Evolutionary conservation across 768 basidiomycete genomes (phyloP).

Genomic region (Leucosporidium yakuticum): DNA sequence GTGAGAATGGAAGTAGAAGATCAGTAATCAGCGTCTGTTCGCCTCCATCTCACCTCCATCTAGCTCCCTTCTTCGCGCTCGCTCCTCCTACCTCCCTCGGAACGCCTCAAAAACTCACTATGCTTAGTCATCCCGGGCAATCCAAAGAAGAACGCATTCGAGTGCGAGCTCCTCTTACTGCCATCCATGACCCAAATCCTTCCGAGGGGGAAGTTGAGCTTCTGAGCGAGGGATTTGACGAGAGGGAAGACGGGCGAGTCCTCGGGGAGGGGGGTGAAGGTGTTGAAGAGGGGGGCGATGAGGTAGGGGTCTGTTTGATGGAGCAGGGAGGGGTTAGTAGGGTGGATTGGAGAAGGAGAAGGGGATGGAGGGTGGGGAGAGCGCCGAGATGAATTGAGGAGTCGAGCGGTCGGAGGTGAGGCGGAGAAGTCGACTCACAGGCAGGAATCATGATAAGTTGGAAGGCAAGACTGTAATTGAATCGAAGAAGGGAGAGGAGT

Average conservation of each 20-base stretch:
- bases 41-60: too few relatives aligned
- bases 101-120: slow-evolving; percentile 48
- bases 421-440: too few relatives aligned
- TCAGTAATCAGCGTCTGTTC: background rate
- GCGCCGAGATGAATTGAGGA: slow-evolving; percentile 22
- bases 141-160: slow-evolving; percentile 82
- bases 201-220: slow-evolving; percentile 86
- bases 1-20: background rate
- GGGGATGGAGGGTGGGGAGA: slow-evolving; percentile 42
- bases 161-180: slow-evolving; percentile 58
- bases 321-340: slow-evolving; percentile 44
- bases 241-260: slow-evolving; percentile 50
- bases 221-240: slow-evolving; percentile 65
- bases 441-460: slow-evolving; percentile 59
- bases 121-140: slow-evolving; percentile 62
- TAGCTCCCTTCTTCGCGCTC: background rate
- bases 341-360: slow-evolving; percentile 45
- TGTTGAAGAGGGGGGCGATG: slow-evolving; percentile 97
- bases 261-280: slow-evolving; percentile 72
- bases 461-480: slow-evolving; percentile 53
- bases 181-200: slow-evolving; percentile 97
- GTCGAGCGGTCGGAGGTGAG: too few relatives aligned
- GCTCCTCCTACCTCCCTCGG: too few relatives aligned
- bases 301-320: slow-evolving; percentile 55
- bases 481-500: background rate